Evolutionary conservation across 345 rosid species (phyloP).

Genomic region (Erucastrum elatum): DNA sequence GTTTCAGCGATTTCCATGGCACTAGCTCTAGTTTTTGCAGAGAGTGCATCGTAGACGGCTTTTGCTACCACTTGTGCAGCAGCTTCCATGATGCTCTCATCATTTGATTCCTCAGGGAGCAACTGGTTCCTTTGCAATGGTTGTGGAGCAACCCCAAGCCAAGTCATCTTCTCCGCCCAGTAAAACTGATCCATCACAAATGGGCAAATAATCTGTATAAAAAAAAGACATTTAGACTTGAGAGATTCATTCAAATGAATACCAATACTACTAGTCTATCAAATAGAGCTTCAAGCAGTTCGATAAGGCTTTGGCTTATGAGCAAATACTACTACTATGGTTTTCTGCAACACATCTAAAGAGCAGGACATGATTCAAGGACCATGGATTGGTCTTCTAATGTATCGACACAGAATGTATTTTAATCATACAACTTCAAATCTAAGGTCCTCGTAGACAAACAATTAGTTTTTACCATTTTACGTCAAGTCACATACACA

Average conservation of each 20-base stretch:
- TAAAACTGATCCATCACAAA: conserved; percentile 91
- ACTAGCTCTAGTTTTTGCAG: conserved; percentile 50
- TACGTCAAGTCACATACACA: neutral
- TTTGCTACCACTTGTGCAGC: conserved; percentile 55
- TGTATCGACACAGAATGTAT: neutral
- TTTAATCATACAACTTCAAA: neutral
- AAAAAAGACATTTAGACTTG: neutral
- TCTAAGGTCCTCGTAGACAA: neutral
- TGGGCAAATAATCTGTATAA: conserved; percentile 71
- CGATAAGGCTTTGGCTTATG: too few relatives aligned
- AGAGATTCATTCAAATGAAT: neutral
- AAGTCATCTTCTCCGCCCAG: conserved; percentile 91
- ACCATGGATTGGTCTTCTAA: neutral
- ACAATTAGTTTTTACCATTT: neutral
- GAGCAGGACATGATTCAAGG: neutral
- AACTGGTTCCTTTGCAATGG: conserved; percentile 63
- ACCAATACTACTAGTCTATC: neutral
- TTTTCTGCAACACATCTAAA: neutral
- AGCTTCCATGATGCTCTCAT: conserved; percentile 44
- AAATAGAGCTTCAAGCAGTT: neutral
- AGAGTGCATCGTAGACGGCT: conserved; percentile 58
- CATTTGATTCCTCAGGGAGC: conserved; percentile 48
- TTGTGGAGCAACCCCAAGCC: conserved; percentile 89
- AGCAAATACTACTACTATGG: too few relatives aligned
- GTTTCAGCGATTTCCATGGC: conserved; percentile 53